Evolutionary conservation across 2,329 filamentous ascomycete genomes (phyloP), one percentile per base, ranked within the genome.

Genomic region (Colletotrichum orchidophilum): DNA sequence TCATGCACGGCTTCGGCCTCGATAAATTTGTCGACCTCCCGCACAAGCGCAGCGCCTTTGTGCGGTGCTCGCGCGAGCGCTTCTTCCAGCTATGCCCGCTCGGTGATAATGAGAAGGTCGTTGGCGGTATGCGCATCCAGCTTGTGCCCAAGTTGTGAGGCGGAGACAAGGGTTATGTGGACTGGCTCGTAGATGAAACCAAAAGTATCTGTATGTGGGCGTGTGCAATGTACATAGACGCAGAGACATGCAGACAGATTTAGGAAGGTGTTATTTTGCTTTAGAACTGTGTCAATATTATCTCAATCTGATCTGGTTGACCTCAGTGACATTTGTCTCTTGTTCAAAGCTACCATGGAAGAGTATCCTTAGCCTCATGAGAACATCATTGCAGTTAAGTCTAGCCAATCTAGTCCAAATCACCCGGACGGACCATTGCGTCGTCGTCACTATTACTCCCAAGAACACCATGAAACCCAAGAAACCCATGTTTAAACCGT

Each of bases 1-100:
- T 93, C 64, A 89, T 91, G 61, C 91, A 94, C 75, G 93, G 93
- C 1, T 91, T 94, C 75, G 89, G 90, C 7, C 84, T 94, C 46
- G 90, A 93, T 75, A 93, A 93, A 80, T 89, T 93, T 72, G 88
- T 94, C 73, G 92, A 94, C 75, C 80, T 94, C 73, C 91, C 91
- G 5, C 89, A 93, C 75, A 94, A 94, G 84, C 87, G 92, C 31
- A 91, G 91, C 67, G 91, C 90, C 2, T 87, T 93, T 72, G 87
- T 93, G 78, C 84, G 86, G 70, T 92, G 91, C 75, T 88, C 88
- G 61, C 83, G 92, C 8, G 90, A 91, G 78, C 85, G 91, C 67
- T 94, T 93, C 83, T 93, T 93, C 81, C 91, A 93, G 78, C 80
- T 92, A 11, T 89, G 88, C 73, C 89, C 89, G 9, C 82, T 91